These are phyloP conservation scores for Yamadazyma epiphylla DNA, from an alignment of 1,139 yeast genomes.

Conservation along the genomic window DNA sequence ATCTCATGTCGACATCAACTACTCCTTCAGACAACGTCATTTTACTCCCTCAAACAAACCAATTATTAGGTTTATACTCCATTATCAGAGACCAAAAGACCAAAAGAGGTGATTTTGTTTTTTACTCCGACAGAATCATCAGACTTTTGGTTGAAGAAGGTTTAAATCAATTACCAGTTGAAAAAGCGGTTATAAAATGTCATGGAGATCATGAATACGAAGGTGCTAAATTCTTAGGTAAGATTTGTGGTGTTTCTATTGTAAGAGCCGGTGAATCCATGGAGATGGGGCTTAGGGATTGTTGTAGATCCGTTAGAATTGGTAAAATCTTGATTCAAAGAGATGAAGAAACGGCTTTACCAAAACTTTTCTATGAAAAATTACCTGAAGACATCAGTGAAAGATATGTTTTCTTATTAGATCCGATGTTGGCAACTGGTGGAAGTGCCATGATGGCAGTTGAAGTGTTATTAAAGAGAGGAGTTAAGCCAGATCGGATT, in stretches of 20 bases:
- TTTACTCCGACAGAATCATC: slow-evolving; percentile 91
- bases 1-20: too few relatives aligned
- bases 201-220: slow-evolving; percentile 70
- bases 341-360: slow-evolving; percentile 82
- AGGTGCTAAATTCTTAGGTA: slow-evolving; percentile 85
- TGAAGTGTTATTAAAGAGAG: slow-evolving; percentile 80
- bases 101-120: slow-evolving; percentile 85
- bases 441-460: slow-evolving; percentile 98
- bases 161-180: slow-evolving; percentile 85
- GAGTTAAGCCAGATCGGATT: slow-evolving; percentile 84
- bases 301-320: slow-evolving; percentile 92
- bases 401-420: slow-evolving; percentile 84
- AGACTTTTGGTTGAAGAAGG: slow-evolving; percentile 93
- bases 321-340: slow-evolving; percentile 96
- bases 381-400: slow-evolving; percentile 87
- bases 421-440: slow-evolving; percentile 98
- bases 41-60: slow-evolving; percentile 83
- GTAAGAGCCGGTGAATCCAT: slow-evolving; percentile 97
- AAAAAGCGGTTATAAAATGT: slow-evolving; percentile 60
- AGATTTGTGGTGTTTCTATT: slow-evolving; percentile 95
- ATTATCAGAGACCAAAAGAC: slow-evolving; percentile 82
- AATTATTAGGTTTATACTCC: slow-evolving; percentile 79
- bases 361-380: slow-evolving; percentile 83
- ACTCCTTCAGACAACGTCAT: slow-evolving; percentile 67
- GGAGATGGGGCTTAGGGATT: slow-evolving; percentile 96